These are phyloP conservation scores for Neonectria magnoliae DNA, from an alignment of 2,329 filamentous ascomycete genomes.

Conservation along the genomic window DNA sequence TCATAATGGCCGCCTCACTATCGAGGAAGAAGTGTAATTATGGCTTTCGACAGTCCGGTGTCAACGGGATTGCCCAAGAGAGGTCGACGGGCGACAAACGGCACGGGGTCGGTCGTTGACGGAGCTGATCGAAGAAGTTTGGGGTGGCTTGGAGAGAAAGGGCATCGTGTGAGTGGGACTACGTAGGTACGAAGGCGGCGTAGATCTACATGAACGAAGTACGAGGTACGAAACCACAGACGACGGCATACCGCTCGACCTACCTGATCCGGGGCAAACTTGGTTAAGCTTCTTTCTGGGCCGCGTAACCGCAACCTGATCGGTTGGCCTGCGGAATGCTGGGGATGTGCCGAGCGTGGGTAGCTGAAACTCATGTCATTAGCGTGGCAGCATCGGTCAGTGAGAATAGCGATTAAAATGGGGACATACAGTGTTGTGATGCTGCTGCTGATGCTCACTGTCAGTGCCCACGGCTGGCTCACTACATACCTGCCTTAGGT, in stretches of 20 bases:
- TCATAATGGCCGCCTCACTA: not conserved
- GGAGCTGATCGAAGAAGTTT: not conserved
- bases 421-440: not conserved
- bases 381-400: conserved; percentile 6
- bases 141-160: not conserved
- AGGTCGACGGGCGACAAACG: not conserved
- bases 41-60: not conserved
- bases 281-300: conserved; percentile 30
- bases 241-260: not conserved
- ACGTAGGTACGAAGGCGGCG: not conserved
- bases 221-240: not conserved
- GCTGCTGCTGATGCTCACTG: no score
- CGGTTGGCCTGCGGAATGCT: conserved; percentile 17
- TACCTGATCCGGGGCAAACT: conserved; percentile 6
- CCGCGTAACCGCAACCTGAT: conserved; percentile 18
- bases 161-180: not conserved
- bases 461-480: not conserved
- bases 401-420: not conserved
- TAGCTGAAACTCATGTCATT: conserved; percentile 42
- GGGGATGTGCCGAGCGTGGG: conserved; percentile 21
- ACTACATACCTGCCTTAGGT: not conserved
- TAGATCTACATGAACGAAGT: not conserved
- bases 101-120: not conserved
- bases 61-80: not conserved
- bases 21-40: not conserved